Base-by-base conservation (phyloP, 768 basidiomycete species). In the Termitomyces sp. region DNA sequence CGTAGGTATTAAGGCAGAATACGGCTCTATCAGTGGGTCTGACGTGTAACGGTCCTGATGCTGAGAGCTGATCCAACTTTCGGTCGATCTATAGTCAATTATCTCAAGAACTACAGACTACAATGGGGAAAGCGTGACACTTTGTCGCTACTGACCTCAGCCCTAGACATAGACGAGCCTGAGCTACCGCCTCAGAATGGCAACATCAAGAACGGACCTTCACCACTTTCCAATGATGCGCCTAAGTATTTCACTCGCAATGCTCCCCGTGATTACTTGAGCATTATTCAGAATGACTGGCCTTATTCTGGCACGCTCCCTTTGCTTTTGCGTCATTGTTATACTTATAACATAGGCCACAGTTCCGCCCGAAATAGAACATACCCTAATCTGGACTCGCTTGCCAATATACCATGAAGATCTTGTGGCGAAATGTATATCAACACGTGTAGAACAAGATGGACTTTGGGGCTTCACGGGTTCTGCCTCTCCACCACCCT, bases 391-490 rank as follows among this genome's bases (percentile, higher is more conserved):
- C 55, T 94, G 92, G 92, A 86, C 87, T 7, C 79, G 83, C 16
- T 66, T 90, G 3, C 88, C 90, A 3, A 78, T 93, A 56, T 81
- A 86, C 54, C 88, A 90, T 55, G 71, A 80, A 2, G 72, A 78
- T 26, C 65, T 92, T 3, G 71, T 87, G 4, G 77, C 78, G 22
- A 64, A 74, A 3, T 72, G 76, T 10, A 74, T 92, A 59, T 69
- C 77, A 30, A 69, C 78, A 3, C 85, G 87, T 40, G 69, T 94
- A 24, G 76, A 82, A 24, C 84, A 87, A 67, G 88, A 92, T 59
- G 92, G 92, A 10, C 70, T 94, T 4, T 92, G 87, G 74, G 92
- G 91, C 0, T 94, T 93, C 65, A 90, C 91, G 1, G 88, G 90
- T 16, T 73, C 68, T 30, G 62, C 70, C 3, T 76, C 77, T 0